Percentiles rank a stretch among this genome's conserved stretches.
Conservation (phyloP, 2,329 filamentous ascomycete genomes). For the Colletotrichum shisoi region DNA sequence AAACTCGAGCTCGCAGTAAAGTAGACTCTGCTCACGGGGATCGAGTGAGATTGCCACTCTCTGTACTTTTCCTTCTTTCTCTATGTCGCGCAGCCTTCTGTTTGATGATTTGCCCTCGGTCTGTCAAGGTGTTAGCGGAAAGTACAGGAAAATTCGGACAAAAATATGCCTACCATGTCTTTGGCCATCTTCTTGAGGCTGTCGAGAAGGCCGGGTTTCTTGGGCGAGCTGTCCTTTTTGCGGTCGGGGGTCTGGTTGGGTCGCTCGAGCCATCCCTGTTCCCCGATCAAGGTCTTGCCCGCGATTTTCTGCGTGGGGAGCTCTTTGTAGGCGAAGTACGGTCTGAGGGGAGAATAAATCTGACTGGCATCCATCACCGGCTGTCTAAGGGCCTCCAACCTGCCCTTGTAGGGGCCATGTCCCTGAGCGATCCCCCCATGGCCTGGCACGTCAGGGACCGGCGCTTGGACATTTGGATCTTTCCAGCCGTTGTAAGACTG, state of each 20-base stretch:
- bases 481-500: conserved; percentile 38
- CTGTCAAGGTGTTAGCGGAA: conserved; percentile 40
- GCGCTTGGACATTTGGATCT: conserved; percentile 9
- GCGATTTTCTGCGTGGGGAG: conserved; percentile 52
- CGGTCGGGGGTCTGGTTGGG: conserved; percentile 46
- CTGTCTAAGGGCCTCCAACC: conserved; percentile 36
- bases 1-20: conserved; percentile 68
- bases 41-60: conserved; percentile 60
- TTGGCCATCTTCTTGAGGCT: conserved; percentile 62
- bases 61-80: conserved; percentile 43
- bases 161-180: conserved; percentile 57
- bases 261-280: conserved; percentile 65
- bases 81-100: conserved; percentile 46
- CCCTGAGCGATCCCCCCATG: conserved; percentile 3
- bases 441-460: background rate
- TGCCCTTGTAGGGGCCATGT: conserved; percentile 6
- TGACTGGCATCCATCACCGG: conserved; percentile 40
- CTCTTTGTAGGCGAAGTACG: conserved; percentile 53
- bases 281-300: conserved; percentile 62
- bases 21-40: conserved; percentile 64
- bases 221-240: conserved; percentile 43
- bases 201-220: conserved; percentile 55
- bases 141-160: background rate
- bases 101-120: conserved; percentile 49
- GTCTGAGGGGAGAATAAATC: conserved; percentile 54